Conservation (phyloP, 805 yeast species). For the Metschnikowia vanudenii region DNA sequence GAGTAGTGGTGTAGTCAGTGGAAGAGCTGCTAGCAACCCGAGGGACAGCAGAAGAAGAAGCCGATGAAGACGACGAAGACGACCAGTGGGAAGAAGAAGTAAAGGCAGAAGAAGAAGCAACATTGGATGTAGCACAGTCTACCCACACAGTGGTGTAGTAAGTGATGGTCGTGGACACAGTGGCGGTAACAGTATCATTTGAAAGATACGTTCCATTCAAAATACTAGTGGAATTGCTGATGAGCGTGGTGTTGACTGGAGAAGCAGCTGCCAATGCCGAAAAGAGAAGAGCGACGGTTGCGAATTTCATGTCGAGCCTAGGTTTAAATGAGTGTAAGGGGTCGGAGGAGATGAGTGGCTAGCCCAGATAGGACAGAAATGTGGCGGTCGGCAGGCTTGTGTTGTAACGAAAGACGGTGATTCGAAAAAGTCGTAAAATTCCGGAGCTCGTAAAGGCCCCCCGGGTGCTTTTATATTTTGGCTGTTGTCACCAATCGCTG, state of each 20-base stretch:
- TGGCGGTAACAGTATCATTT: neutral
- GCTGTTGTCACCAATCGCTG: neutral
- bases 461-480: neutral
- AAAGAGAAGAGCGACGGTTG: constrained; percentile 7
- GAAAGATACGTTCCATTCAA: neutral
- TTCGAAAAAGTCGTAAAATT: neutral
- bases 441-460: neutral
- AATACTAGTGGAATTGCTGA: neutral
- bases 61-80: neutral
- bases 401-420: neutral
- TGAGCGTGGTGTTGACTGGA: constrained; percentile 4
- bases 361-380: constrained; percentile 1
- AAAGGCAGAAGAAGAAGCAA: too few relatives aligned
- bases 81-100: neutral
- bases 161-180: constrained; percentile 9
- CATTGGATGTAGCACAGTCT: neutral
- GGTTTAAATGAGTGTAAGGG: constrained; percentile 7
- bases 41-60: neutral
- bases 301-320: constrained; percentile 12
- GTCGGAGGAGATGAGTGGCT: constrained; percentile 4
- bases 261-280: constrained; percentile 12
- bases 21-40: neutral
- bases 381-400: constrained; percentile 3
- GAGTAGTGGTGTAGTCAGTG: neutral
- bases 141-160: constrained; percentile 10